These are phyloP conservation scores for Globisporangium cederbergense DNA, from an alignment of 352 stramenopile species.

Conservation along the genomic window DNA sequence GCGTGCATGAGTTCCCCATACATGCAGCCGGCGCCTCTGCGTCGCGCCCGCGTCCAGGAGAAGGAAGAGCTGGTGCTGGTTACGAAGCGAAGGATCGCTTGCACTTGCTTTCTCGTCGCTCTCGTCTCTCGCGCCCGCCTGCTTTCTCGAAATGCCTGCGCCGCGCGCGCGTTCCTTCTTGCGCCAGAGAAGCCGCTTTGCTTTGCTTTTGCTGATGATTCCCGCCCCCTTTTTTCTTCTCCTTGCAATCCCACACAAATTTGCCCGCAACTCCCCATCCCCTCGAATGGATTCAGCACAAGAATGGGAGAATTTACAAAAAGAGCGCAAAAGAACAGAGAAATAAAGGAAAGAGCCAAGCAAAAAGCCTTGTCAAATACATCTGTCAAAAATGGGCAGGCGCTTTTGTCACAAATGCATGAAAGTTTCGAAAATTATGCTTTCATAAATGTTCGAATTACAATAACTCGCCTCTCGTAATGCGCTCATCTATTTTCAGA, in stretches of 20 bases:
- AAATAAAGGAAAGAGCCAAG: too few species aligned
- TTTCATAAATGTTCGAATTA: too few species aligned
- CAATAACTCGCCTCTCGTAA: too few species aligned
- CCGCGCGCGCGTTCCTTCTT: neutral
- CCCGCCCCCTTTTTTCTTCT: conserved; percentile 8
- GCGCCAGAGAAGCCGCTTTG: conserved; percentile 5
- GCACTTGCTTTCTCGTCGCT: neutral
- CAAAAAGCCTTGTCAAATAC: too few species aligned
- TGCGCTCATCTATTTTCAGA: too few species aligned
- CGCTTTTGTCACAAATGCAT: too few species aligned
- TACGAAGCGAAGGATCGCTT: neutral
- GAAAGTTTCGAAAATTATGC: too few species aligned
- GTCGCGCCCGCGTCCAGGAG: neutral
- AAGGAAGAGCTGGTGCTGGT: neutral
- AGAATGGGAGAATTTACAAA: too few species aligned
- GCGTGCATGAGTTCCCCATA: conserved; percentile 67
- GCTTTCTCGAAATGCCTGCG: conserved; percentile 12
- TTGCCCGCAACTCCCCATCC: conserved; percentile 6
- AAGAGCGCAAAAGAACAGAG: too few species aligned
- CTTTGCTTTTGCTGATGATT: neutral
- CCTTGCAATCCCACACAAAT: neutral
- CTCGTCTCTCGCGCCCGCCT: conserved; percentile 6
- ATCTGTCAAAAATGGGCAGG: too few species aligned
- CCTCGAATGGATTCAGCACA: neutral
- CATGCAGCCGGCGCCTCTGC: conserved; percentile 9